Base-by-base conservation (phyloP, 306 rosid species). In the Fragaria ananassa region DNA sequence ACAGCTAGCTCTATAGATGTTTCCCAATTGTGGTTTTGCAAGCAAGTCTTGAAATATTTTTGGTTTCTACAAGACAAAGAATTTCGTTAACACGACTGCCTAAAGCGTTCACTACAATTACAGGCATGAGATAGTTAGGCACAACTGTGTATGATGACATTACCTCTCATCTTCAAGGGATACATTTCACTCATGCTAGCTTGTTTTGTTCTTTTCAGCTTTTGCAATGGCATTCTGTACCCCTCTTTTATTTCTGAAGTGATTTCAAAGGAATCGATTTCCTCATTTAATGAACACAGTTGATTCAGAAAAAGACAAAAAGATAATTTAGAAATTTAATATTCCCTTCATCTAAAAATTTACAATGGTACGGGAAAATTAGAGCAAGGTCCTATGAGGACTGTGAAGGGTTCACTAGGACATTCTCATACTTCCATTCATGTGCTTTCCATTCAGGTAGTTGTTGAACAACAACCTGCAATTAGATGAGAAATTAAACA, bases 381-480 rank as follows among this genome's bases (percentile, higher is more conserved):
- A 35, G 19, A 77, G 56, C 57, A 67, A 15, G 11, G 51, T 61
- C 72, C 70, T 74, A 83, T 5, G 85, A 65, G 62, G 60, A 76
- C 49, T 82, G 81, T 39, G 74, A 79, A 70, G 67, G 76, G 64
- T 85, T 70, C 71, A 79, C 57, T 45, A 18, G 29, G 27, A 45
- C 64, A 66, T 76, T 81, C 78, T 85, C 85, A 76, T 90, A 91
- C 8, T 68, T 70, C 94, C 96, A 93, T 90, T 93, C 93, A 82
- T 90, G 98, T 27, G 88, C 93, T 86, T 93, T 93, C 98, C 98
- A 93, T 73, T 93, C 96, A 8, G 98, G 98, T 50, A 93, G 73
- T 75, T 93, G 98, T 74, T 93, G 98, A 71, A 93, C 81, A 77
- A 88, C 89, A 76, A 91, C 82, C 98, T 93, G 81, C 87, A 88